Evolutionary conservation across 83 land plant species (phyloP), one percentile per base, ranked within the genome.

Genomic region (Diphasiastrum complanatum): DNA sequence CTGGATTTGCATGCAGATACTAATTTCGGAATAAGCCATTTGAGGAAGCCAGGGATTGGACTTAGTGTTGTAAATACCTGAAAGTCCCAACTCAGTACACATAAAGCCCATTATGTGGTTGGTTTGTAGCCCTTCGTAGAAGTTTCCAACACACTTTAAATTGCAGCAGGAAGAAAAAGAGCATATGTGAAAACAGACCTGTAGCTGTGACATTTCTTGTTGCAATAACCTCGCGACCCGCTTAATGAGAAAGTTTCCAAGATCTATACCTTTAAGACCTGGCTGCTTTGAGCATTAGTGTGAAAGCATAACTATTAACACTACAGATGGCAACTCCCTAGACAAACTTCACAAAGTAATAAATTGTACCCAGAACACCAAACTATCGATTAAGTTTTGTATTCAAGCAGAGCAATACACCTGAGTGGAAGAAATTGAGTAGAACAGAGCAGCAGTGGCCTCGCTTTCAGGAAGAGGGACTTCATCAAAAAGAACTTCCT

Each of bases 361-460:
- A 58, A 34, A 14, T 4, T 24, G 14, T 33, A 18, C 2, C 35
- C 30, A 23, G 6, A 19, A 36, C 20, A 18, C 10, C 35, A 60
- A 20, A 47, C 28, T 19, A 59, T 46, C 5, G 18, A 29, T 38
- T 48, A 54, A 16, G 19, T 25, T 19, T 36, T 30, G 29, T 4
- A 73, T 28, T 6, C 25, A 35, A 45, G 12, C 23, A 19, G 22
- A 20, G 25, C 61, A 18, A n/a, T 56, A 18, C 45, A 86, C 97
- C 87, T 91, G 93, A 41, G 95, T 91, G 11, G 95, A 79, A 22
- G 97, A 87, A 55, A 91, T 91, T 4, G 93, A 83, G 57, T 91
- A 91, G 61, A 91, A 91, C 46, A 91, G 63, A 27, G 97, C 95
- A 66, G 79, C 78, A 45, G 82, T 79, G 49, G 97, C 86, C 45